Conservation (phyloP, 805 yeast species). For the Ogataea salicorniae region DNA sequence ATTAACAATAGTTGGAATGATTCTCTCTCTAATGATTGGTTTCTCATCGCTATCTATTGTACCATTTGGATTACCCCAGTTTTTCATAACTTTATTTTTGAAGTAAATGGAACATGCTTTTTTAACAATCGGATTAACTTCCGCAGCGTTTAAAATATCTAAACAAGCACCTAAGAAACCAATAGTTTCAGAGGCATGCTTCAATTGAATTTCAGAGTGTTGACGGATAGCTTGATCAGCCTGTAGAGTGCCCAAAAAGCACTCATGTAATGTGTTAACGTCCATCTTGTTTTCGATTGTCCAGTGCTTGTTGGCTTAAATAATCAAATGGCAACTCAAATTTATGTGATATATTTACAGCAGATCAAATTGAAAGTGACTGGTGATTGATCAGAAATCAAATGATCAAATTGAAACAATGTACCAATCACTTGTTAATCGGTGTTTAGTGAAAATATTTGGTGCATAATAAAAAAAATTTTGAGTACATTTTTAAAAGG, state of each 20-base stretch:
- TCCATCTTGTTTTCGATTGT: conserved; percentile 50
- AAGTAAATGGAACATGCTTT: conserved; percentile 83
- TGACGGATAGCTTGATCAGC: conserved; percentile 56
- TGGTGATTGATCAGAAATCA: no score
- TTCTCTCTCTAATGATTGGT: conserved; percentile 62
- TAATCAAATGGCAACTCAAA: no score
- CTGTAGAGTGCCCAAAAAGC: conserved; percentile 75
- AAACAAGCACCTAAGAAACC: conserved; percentile 83
- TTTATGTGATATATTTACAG: background rate
- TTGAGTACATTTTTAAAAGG: no score
- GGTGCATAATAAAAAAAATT: no score
- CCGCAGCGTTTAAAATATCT: conserved; percentile 57
- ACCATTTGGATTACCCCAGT: conserved; percentile 47
- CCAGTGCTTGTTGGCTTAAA: background rate
- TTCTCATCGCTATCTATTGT: conserved; percentile 67
- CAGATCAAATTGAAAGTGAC: no score
- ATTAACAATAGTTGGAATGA: conserved; percentile 57
- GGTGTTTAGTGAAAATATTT: no score
- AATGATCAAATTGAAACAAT: no score
- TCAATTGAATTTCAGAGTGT: conserved; percentile 66
- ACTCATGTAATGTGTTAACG: conserved; percentile 57
- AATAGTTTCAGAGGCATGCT: conserved; percentile 48
- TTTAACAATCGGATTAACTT: conserved; percentile 51
- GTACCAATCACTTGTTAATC: no score
- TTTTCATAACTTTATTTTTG: conserved; percentile 64